Percentiles rank a stretch among this genome's conserved stretches.
Conservation (phyloP, 2,329 filamentous ascomycete genomes). For the Neonectria magnoliae region DNA sequence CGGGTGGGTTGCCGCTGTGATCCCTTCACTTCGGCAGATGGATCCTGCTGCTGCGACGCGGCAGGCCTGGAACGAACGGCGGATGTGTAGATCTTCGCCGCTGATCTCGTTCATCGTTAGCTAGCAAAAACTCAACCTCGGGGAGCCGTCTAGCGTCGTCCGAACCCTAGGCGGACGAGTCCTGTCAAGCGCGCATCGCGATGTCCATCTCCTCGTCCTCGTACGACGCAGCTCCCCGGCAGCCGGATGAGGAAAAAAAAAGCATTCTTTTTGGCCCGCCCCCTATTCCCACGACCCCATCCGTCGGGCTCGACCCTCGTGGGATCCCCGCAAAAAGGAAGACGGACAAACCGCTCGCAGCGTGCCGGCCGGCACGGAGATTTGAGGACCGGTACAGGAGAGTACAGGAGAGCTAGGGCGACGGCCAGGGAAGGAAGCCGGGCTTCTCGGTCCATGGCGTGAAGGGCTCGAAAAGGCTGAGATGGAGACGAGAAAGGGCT, state of each 20-base stretch:
- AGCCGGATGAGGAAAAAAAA: background rate
- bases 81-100: background rate
- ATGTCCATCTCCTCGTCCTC: too few relatives aligned
- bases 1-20: background rate
- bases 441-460: too few relatives aligned
- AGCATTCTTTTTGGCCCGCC: background rate
- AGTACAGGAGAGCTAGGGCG: too few relatives aligned
- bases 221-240: background rate
- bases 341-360: background rate
- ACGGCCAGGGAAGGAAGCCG: too few relatives aligned
- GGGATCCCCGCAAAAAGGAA: background rate
- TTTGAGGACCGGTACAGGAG: slow-evolving; percentile 30
- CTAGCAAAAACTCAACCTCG: background rate
- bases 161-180: slow-evolving; percentile 7
- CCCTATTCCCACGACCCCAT: background rate
- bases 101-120: background rate
- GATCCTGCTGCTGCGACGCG: background rate
- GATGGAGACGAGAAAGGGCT: slow-evolving; percentile 6
- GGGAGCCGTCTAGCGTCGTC: background rate
- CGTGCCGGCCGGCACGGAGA: slow-evolving; percentile 10
- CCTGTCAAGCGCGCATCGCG: background rate
- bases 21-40: background rate
- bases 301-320: background rate
- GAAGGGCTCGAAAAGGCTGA: background rate
- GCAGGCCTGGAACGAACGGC: background rate